Percentiles rank a stretch among this genome's conserved stretches.
These are phyloP conservation scores for Taxawa tesnikishii DNA, from an alignment of 2,329 filamentous ascomycete genomes.

Conservation along the genomic window DNA sequence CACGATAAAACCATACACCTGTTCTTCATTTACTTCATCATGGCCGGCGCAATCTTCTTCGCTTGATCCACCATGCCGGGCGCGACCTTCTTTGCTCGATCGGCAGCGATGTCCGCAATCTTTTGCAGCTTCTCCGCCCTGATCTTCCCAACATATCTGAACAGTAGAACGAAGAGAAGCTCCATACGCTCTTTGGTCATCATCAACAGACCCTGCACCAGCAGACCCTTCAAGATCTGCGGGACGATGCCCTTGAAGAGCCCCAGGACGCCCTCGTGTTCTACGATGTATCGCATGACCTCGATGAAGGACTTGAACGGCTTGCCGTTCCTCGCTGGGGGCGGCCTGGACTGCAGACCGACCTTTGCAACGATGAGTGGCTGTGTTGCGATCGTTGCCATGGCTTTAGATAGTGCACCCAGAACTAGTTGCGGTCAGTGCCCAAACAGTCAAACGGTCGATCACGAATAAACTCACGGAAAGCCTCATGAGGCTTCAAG, in stretches of 20 bases:
- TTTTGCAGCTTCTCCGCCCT: conserved; percentile 58
- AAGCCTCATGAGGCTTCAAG: conserved; percentile 76
- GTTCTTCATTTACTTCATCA: too few species aligned
- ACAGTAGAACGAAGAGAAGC: conserved; percentile 71
- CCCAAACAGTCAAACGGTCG: neutral
- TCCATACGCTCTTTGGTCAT: conserved; percentile 98
- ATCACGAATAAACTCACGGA: conserved; percentile 51
- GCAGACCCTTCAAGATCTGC: conserved; percentile 80
- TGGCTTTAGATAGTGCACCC: conserved; percentile 80
- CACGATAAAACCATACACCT: too few species aligned
- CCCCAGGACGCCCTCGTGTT: conserved; percentile 71
- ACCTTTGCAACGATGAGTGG: conserved; percentile 97
- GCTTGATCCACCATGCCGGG: conserved; percentile 35
- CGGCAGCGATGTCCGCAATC: conserved; percentile 50
- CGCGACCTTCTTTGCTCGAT: conserved; percentile 40
- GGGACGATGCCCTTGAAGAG: conserved; percentile 96
- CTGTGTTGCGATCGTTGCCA: conserved; percentile 87
- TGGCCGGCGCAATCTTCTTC: too few species aligned
- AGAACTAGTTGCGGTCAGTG: conserved; percentile 41
- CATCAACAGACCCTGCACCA: conserved; percentile 95
- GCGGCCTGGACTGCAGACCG: conserved; percentile 85
- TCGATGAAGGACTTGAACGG: conserved; percentile 89
- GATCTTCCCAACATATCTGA: conserved; percentile 66
- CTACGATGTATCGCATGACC: conserved; percentile 86
- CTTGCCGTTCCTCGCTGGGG: conserved; percentile 70